A percentile compares a stretch with the other conserved stretches of the same genome.
These are phyloP conservation scores for Xylaria sp. DNA, from an alignment of 2,329 filamentous ascomycete species.

Conservation along the genomic window DNA sequence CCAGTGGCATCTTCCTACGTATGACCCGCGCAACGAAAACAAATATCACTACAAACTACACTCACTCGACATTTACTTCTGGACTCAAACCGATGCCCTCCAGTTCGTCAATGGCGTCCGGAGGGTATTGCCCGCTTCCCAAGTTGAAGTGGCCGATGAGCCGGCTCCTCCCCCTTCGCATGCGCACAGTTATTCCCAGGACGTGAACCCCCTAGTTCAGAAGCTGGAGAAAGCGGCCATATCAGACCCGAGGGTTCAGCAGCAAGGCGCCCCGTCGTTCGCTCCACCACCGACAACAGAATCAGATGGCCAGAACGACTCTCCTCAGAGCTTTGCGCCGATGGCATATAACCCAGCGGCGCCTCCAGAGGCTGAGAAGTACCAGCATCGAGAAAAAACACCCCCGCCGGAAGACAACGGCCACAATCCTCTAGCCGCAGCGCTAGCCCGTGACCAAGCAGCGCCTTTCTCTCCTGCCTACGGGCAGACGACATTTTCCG, in stretches of 20 bases:
- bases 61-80: constrained; percentile 81
- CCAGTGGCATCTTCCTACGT: constrained; percentile 80
- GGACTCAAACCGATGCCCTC: constrained; percentile 76
- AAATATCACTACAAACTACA: constrained; percentile 84
- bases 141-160: constrained; percentile 72
- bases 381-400: constrained; percentile 80
- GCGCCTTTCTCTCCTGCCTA: constrained; percentile 62
- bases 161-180: constrained; percentile 58
- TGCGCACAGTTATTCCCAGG: constrained; percentile 48
- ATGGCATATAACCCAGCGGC: constrained; percentile 84
- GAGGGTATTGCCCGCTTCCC: constrained; percentile 68
- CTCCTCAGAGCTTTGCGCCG: constrained; percentile 63
- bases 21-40: constrained; percentile 76
- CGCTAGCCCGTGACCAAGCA: constrained; percentile 66
- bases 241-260: constrained; percentile 60
- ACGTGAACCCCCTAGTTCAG: constrained; percentile 76
- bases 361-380: constrained; percentile 76
- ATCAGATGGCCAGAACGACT: constrained; percentile 47
- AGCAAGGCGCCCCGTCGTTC: constrained; percentile 50
- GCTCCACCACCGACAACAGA: constrained; percentile 54
- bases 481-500: constrained; percentile 54
- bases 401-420: constrained; percentile 75
- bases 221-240: constrained; percentile 78
- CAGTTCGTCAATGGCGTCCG: constrained; percentile 75
- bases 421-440: constrained; percentile 66